Evolutionary conservation across 371 early-diverging fungal genomes (phyloP).

Genomic region (Mucor piriformis): DNA sequence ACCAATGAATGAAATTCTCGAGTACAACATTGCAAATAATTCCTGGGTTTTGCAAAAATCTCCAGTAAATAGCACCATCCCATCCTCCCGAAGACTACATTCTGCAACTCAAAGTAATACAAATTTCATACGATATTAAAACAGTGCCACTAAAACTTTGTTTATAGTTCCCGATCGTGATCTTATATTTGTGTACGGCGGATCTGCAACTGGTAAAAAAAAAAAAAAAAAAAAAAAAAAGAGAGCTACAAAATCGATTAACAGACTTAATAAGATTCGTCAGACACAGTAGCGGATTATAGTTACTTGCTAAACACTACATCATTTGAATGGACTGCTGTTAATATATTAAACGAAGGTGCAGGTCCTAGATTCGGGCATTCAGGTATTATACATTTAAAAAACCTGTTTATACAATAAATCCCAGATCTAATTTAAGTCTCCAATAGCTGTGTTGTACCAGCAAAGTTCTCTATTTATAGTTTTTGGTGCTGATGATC

Average conservation of each 20-base stretch:
- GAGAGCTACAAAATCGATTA: too few relatives aligned
- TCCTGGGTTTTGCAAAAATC: conserved; percentile 11
- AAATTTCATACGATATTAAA: neutral
- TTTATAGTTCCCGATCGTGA: conserved; percentile 18
- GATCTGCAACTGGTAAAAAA: conserved; percentile 16
- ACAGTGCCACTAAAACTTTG: neutral
- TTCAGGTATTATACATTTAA: conserved; percentile 10
- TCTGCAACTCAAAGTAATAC: conserved; percentile 19
- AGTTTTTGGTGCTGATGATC: conserved; percentile 21
- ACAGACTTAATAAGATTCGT: neutral
- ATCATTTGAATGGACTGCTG: conserved; percentile 12
- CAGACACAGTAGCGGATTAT: conserved; percentile 11
- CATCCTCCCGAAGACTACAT: conserved; percentile 24
- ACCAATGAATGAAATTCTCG: conserved; percentile 19
- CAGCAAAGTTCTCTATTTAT: conserved; percentile 16
- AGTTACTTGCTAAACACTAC: conserved; percentile 20
- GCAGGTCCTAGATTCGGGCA: conserved; percentile 25
- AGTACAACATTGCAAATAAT: conserved; percentile 11
- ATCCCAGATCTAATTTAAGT: neutral
- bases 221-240: neutral
- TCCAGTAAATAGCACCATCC: conserved; percentile 4
- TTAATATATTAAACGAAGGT: conserved; percentile 1
- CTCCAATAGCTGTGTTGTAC: conserved; percentile 2
- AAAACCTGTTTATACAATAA: neutral
- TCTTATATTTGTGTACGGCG: conserved; percentile 23